These are phyloP conservation scores for Pulveroboletus sp. DNA, from an alignment of 768 basidiomycete species.

Conservation along the genomic window DNA sequence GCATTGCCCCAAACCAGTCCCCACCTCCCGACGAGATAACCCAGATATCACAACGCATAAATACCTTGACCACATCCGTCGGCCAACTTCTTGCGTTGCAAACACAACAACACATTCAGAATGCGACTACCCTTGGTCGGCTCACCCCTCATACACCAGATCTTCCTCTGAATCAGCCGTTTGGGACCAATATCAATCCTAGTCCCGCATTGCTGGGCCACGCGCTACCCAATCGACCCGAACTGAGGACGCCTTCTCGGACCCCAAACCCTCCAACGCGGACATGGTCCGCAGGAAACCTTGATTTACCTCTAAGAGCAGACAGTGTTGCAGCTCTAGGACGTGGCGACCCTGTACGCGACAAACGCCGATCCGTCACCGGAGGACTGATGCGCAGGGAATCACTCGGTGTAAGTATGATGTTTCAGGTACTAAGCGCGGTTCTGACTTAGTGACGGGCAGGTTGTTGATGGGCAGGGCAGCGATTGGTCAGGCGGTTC, in stretches of 20 bases:
- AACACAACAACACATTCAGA: constrained; percentile 64
- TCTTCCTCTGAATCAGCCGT: constrained; percentile 40
- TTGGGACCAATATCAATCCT: constrained; percentile 36
- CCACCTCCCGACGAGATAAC: constrained; percentile 65
- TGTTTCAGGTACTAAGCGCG: constrained; percentile 3
- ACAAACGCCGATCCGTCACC: constrained; percentile 74
- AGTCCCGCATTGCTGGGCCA: constrained; percentile 46
- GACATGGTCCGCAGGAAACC: constrained; percentile 79
- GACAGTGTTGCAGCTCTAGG: constrained; percentile 36
- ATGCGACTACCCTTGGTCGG: constrained; percentile 32
- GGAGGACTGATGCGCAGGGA: constrained; percentile 63
- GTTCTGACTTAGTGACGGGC: constrained; percentile 18
- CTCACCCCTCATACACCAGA: constrained; percentile 36
- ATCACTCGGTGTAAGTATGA: constrained; percentile 58
- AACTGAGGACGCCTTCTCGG: constrained; percentile 54
- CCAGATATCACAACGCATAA: constrained; percentile 73
- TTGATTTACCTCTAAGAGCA: constrained; percentile 66
- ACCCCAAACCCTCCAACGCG: constrained; percentile 68
- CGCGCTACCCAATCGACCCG: constrained; percentile 60
- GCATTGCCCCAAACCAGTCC: constrained; percentile 68
- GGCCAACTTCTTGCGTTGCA: constrained; percentile 79
- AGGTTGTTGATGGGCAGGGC: constrained; percentile 55
- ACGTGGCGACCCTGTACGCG: constrained; percentile 41
- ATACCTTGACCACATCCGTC: constrained; percentile 77
- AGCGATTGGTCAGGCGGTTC: constrained; percentile 50